Conservation (phyloP, 2,329 filamentous ascomycete species). For the Microascus cirrosus region DNA sequence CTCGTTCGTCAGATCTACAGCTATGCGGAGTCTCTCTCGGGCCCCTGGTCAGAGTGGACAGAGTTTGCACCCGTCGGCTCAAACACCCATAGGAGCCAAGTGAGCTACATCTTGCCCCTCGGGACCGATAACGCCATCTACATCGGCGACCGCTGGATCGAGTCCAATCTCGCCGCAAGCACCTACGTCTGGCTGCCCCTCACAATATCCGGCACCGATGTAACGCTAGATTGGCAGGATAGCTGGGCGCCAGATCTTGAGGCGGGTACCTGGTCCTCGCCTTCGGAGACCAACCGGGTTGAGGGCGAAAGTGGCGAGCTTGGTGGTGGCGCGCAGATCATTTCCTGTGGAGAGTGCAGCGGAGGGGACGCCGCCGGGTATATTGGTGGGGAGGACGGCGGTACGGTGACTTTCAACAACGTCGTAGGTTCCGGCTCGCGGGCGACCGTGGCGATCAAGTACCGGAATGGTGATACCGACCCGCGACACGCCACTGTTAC, state of each 20-base stretch:
- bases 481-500: slow-evolving; percentile 41
- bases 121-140: slow-evolving; percentile 36
- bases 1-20: slow-evolving; percentile 30
- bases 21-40: slow-evolving; percentile 42
- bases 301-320: slow-evolving; percentile 40
- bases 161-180: slow-evolving; percentile 44
- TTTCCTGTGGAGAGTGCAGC: slow-evolving; percentile 41
- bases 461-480: slow-evolving; percentile 40
- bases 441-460: slow-evolving; percentile 42
- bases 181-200: slow-evolving; percentile 58
- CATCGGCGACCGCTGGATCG: slow-evolving; percentile 57
- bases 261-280: slow-evolving; percentile 31
- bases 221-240: slow-evolving; percentile 37
- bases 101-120: slow-evolving; percentile 42
- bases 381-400: slow-evolving; percentile 35
- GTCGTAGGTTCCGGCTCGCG: slow-evolving; percentile 30
- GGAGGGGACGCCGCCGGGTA: slow-evolving; percentile 38
- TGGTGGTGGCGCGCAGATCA: slow-evolving; percentile 28
- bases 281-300: slow-evolving; percentile 31
- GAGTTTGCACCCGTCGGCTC: slow-evolving; percentile 45
- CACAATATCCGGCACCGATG: slow-evolving; percentile 36
- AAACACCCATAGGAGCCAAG: slow-evolving; percentile 49
- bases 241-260: slow-evolving; percentile 41
- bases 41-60: slow-evolving; percentile 50
- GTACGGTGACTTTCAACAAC: slow-evolving; percentile 32